phyloP scores from a whole-genome alignment of 352 stramenopile genomes.

The Pythium phragmitis region DNA sequence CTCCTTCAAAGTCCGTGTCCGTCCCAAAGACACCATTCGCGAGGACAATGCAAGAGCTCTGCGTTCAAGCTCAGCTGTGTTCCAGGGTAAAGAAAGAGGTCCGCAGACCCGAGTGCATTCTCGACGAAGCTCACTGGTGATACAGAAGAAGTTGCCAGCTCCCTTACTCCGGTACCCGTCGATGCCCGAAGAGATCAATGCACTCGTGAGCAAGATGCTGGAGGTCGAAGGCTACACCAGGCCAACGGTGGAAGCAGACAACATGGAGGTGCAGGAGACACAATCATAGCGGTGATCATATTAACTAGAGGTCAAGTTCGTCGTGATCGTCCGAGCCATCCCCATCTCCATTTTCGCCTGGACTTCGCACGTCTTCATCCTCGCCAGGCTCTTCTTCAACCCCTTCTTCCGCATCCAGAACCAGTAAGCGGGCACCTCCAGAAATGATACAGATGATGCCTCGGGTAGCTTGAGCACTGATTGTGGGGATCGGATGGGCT shows the following conservation, averaged over 20 bases:
- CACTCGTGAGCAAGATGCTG: conserved; percentile 52
- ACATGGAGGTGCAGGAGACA: not conserved
- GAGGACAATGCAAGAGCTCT: not conserved
- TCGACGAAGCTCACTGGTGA: conserved; percentile 11
- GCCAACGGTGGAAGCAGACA: not conserved
- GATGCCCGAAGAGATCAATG: conserved; percentile 38
- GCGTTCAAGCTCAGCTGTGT: conserved; percentile 3
- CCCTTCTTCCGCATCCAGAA: conserved; percentile 66
- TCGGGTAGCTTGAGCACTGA: conserved; percentile 44
- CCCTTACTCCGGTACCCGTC: conserved; percentile 36
- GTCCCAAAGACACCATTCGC: too few relatives aligned
- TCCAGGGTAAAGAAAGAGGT: conserved; percentile 8
- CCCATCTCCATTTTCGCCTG: not conserved
- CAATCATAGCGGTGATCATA: not conserved
- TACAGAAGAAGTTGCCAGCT: conserved; percentile 9
- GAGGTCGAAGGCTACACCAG: conserved; percentile 46
- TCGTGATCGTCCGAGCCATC: conserved; percentile 32
- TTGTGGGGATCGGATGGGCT: conserved; percentile 12
- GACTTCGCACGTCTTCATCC: conserved; percentile 4
- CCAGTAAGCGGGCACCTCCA: conserved; percentile 33
- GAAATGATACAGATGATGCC: conserved; percentile 52
- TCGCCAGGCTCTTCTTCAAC: conserved; percentile 40
- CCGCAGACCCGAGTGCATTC: not conserved
- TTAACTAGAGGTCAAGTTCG: conserved; percentile 27
- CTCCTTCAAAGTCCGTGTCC: conserved; percentile 1